phyloP scores from a whole-genome alignment of 495 filamentous ascomycete species.

The Xylaria cubensis region DNA sequence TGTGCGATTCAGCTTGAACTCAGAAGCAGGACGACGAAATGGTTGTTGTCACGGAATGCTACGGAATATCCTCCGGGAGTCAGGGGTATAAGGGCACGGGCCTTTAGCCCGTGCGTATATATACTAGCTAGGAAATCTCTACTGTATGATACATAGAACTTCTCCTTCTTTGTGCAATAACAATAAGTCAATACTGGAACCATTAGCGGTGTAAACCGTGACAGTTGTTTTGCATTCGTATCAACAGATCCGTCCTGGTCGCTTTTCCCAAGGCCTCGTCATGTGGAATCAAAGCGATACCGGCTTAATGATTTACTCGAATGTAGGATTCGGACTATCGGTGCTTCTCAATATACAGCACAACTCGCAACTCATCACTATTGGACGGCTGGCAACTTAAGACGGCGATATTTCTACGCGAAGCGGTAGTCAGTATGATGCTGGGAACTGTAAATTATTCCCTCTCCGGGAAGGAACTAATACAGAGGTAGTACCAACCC shows the following conservation, averaged over 20 bases:
- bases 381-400: slow-evolving; percentile 8
- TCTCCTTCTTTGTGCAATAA: no score
- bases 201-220: no score
- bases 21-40: not conserved
- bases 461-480: not conserved
- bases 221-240: slow-evolving; percentile 16
- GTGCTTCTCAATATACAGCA: slow-evolving; percentile 14
- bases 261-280: not conserved
- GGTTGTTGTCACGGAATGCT: no score
- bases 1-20: slow-evolving; percentile 11
- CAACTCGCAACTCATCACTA: not conserved
- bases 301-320: slow-evolving; percentile 5
- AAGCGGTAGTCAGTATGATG: slow-evolving; percentile 5
- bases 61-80: no score
- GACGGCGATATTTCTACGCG: slow-evolving; percentile 14
- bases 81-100: no score
- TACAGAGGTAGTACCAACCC: not conserved
- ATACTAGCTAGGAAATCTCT: no score
- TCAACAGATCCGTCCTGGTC: slow-evolving; percentile 1
- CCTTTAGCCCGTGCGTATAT: no score
- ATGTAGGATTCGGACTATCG: slow-evolving; percentile 2
- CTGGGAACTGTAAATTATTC: not conserved
- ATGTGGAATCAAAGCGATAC: slow-evolving; percentile 4
- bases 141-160: no score
- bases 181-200: no score